Evolutionary conservation across 2,329 filamentous ascomycete genomes (phyloP).

Genomic region (Apiospora pterosperma): DNA sequence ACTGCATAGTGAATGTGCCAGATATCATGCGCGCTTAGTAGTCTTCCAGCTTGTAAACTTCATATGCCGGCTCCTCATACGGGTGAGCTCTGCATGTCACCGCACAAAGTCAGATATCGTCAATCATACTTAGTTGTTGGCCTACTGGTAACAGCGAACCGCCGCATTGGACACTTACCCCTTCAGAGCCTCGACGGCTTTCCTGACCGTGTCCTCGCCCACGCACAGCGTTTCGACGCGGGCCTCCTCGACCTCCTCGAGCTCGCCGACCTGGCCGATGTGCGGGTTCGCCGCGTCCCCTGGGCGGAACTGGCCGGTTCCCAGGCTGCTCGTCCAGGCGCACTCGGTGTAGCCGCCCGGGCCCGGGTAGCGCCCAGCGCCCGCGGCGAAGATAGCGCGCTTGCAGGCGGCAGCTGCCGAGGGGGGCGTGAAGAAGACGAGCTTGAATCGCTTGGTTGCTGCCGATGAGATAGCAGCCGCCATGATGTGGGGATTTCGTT

Average conservation of each 20-base stretch:
- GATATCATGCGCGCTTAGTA: slow-evolving; percentile 18
- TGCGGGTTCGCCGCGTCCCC: slow-evolving; percentile 58
- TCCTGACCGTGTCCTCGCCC: slow-evolving; percentile 52
- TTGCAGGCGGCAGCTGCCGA: slow-evolving; percentile 47
- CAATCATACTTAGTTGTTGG: neutral
- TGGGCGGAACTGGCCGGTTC: slow-evolving; percentile 64
- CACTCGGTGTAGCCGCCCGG: slow-evolving; percentile 53
- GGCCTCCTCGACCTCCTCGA: slow-evolving; percentile 59
- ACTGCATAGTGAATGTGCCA: neutral
- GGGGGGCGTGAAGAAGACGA: slow-evolving; percentile 50
- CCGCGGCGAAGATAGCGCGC: slow-evolving; percentile 53
- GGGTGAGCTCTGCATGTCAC: slow-evolving; percentile 40
- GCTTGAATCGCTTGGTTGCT: slow-evolving; percentile 24
- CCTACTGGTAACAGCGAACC: slow-evolving; percentile 1
- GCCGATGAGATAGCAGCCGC: neutral
- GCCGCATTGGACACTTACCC: slow-evolving; percentile 48
- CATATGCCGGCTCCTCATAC: slow-evolving; percentile 49
- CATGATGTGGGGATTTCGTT: neutral
- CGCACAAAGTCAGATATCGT: neutral
- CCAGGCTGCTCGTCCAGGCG: slow-evolving; percentile 44
- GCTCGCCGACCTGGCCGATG: slow-evolving; percentile 53
- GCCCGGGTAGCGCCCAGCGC: slow-evolving; percentile 49
- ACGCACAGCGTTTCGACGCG: slow-evolving; percentile 62
- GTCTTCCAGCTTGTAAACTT: slow-evolving; percentile 45
- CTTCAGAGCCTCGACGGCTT: slow-evolving; percentile 62